These are phyloP conservation scores for Clitopilus hobsonii DNA, from an alignment of 768 basidiomycete species.

Conservation along the genomic window DNA sequence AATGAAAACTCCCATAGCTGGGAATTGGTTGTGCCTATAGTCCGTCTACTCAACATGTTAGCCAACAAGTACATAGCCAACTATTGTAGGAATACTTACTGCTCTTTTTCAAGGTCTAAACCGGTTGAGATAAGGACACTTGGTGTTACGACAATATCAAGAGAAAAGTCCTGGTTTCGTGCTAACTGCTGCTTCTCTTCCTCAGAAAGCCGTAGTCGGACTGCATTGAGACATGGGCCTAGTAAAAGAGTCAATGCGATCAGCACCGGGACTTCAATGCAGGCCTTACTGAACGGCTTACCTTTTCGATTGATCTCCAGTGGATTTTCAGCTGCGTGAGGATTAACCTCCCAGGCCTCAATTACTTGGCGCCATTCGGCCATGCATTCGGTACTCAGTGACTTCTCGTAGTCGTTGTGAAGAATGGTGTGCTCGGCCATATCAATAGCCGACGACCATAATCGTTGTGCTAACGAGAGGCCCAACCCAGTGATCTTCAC, in stretches of 20 bases:
- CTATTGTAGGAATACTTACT: slow-evolving; percentile 3
- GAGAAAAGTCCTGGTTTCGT: slow-evolving; percentile 2
- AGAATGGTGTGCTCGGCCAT: not conserved
- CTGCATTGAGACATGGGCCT: not conserved
- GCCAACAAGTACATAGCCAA: too few species aligned
- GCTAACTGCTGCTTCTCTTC: not conserved
- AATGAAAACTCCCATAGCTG: not conserved
- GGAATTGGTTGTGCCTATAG: not conserved
- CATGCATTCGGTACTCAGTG: not conserved
- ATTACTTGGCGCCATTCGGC: not conserved
- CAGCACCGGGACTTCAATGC: not conserved
- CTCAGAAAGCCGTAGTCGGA: not conserved
- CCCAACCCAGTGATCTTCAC: not conserved
- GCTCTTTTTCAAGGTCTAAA: slow-evolving; percentile 7
- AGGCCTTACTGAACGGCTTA: not conserved
- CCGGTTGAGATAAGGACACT: slow-evolving; percentile 3
- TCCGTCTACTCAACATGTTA: too few species aligned
- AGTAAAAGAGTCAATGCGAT: not conserved
- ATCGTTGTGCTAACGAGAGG: too few species aligned
- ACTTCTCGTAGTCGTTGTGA: not conserved
- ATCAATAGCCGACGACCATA: not conserved
- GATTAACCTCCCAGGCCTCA: not conserved
- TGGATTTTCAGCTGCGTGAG: not conserved
- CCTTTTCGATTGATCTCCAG: not conserved
- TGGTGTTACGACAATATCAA: slow-evolving; percentile 2